Percentiles rank a stretch among this genome's conserved stretches.
phyloP scores from a whole-genome alignment of 2,329 filamentous ascomycete genomes.

The Trichoderma oligosporum region DNA sequence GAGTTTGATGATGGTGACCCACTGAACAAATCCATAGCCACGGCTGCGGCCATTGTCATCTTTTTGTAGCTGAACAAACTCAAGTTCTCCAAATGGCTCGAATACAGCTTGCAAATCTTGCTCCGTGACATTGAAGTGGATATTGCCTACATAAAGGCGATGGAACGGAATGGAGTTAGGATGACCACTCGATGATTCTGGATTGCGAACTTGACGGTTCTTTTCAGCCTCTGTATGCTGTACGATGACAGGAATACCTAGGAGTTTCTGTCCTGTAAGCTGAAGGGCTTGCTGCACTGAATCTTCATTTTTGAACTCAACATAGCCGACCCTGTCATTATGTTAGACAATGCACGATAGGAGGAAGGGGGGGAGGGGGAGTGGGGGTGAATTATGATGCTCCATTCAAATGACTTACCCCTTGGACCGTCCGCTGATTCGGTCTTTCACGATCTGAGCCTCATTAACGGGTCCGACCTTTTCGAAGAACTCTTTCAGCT shows the following conservation, averaged over 20 bases:
- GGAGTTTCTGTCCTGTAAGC: slow-evolving; percentile 96
- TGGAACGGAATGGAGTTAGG: slow-evolving; percentile 91
- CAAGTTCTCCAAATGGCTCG: slow-evolving; percentile 93
- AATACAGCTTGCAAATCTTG: slow-evolving; percentile 94
- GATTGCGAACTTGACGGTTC: slow-evolving; percentile 89
- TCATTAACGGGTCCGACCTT: slow-evolving; percentile 93
- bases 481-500: slow-evolving; percentile 92
- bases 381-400: no score
- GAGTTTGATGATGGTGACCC: slow-evolving; percentile 47
- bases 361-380: no score
- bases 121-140: slow-evolving; percentile 98
- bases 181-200: slow-evolving; percentile 64
- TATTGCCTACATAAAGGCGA: slow-evolving; percentile 97
- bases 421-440: slow-evolving; percentile 94
- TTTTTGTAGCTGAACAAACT: slow-evolving; percentile 96
- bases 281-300: slow-evolving; percentile 90
- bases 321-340: slow-evolving; percentile 80
- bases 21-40: slow-evolving; percentile 99
- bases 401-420: slow-evolving; percentile 59
- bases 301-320: slow-evolving; percentile 96
- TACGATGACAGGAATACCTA: slow-evolving; percentile 98
- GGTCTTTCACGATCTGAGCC: slow-evolving; percentile 97
- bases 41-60: slow-evolving; percentile 87
- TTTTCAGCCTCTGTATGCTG: slow-evolving; percentile 99
- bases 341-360: slow-evolving; percentile 36